A percentile compares a stretch with the other conserved stretches of the same genome.
These are phyloP conservation scores for Lathyrus sativus DNA, from an alignment of 306 rosid species.

Conservation along the genomic window DNA sequence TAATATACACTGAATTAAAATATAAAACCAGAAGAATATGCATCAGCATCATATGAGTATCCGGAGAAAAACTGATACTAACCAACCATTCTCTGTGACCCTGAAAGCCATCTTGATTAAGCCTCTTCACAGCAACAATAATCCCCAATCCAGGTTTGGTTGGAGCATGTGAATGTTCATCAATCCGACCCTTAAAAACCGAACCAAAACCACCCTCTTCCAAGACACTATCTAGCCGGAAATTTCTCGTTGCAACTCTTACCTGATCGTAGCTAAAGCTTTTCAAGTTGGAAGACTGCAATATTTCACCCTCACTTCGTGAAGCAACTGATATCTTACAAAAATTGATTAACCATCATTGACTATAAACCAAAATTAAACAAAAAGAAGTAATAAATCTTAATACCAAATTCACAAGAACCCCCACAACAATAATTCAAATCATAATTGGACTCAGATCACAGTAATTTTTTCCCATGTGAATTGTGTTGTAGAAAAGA, in stretches of 20 bases:
- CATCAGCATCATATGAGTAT: background rate
- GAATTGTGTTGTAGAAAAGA: too few relatives aligned
- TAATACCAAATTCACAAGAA: conserved; percentile 23
- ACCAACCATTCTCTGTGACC: conserved; percentile 99
- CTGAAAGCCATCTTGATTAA: conserved; percentile 83
- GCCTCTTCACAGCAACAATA: conserved; percentile 90
- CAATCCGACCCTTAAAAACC: conserved; percentile 93
- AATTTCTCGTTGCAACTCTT: conserved; percentile 77
- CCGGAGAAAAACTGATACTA: conserved; percentile 38
- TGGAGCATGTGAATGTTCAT: conserved; percentile 68
- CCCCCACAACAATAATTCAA: conserved; percentile 31
- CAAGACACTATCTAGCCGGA: conserved; percentile 88
- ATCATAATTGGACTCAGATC: background rate
- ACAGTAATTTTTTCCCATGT: background rate
- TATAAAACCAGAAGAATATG: conserved; percentile 10
- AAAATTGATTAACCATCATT: conserved; percentile 25
- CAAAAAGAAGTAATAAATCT: background rate
- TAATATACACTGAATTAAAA: conserved; percentile 25
- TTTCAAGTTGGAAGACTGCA: conserved; percentile 71
- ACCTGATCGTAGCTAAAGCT: conserved; percentile 67
- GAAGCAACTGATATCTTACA: conserved; percentile 69
- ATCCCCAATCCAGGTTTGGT: conserved; percentile 79
- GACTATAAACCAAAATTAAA: conserved; percentile 6
- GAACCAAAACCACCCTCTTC: conserved; percentile 99
- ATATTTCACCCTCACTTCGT: conserved; percentile 82